Evolutionary conservation across 23 red algal species (phyloP).

Genomic region (Gracilaria domingensis): DNA sequence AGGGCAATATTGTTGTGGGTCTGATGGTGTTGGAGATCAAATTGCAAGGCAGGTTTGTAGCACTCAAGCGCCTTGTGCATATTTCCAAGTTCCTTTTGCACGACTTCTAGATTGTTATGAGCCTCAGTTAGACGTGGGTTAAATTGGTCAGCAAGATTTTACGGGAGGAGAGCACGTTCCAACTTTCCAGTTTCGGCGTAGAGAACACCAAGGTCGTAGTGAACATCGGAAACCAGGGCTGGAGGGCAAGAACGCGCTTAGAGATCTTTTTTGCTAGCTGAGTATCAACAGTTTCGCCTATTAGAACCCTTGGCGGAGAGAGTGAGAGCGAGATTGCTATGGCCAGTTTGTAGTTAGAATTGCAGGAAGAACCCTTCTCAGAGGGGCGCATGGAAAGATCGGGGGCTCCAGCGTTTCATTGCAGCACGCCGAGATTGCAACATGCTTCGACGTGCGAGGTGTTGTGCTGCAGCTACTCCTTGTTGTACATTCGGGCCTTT

Average conservation of each 20-base stretch:
- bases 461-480: constrained; percentile 36
- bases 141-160: constrained; percentile 74
- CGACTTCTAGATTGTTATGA: constrained; percentile 78
- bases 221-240: constrained; percentile 75
- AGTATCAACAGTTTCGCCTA: neutral
- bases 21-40: constrained; percentile 72
- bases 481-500: constrained; percentile 63
- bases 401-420: constrained; percentile 62
- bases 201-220: constrained; percentile 82
- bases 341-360: constrained; percentile 82
- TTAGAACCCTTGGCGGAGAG: constrained; percentile 65
- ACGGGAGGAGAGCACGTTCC: constrained; percentile 68
- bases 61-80: constrained; percentile 69
- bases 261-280: constrained; percentile 50
- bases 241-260: constrained; percentile 69
- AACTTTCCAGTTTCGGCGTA: constrained; percentile 80
- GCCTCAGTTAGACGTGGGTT: constrained; percentile 83
- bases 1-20: constrained; percentile 88
- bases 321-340: constrained; percentile 77
- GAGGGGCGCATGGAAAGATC: constrained; percentile 69
- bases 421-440: constrained; percentile 81
- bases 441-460: constrained; percentile 68
- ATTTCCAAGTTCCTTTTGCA: too few species aligned
- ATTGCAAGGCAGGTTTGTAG: constrained; percentile 75
- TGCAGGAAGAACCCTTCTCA: constrained; percentile 50